Evolutionary conservation across 2,329 filamentous ascomycete genomes (phyloP).

Genomic region (Trichoderma brevicompactum): DNA sequence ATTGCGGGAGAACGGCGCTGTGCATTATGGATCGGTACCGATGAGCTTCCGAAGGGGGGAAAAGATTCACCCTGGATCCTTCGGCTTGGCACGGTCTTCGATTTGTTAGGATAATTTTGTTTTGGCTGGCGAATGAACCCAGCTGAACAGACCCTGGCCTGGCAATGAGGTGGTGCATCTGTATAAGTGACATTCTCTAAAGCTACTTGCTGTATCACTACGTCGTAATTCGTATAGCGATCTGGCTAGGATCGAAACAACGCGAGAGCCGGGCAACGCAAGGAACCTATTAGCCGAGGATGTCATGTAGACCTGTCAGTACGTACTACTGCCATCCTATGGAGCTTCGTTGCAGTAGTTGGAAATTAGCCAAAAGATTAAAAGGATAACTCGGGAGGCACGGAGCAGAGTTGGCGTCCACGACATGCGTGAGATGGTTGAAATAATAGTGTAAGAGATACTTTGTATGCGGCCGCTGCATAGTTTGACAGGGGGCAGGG

Average conservation of each 20-base stretch:
- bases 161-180: background rate
- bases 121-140: background rate
- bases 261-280: conserved; percentile 6
- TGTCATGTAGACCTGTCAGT: background rate
- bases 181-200: conserved; percentile 9
- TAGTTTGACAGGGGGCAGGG: background rate
- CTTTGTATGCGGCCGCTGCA: conserved; percentile 17
- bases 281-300: conserved; percentile 13
- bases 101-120: background rate
- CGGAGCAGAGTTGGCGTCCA: background rate
- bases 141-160: conserved; percentile 21
- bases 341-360: conserved; percentile 8
- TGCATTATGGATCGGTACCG: background rate
- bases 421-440: background rate
- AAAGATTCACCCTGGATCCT: conserved; percentile 5
- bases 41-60: background rate
- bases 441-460: conserved; percentile 10
- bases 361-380: conserved; percentile 1
- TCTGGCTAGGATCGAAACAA: conserved; percentile 1
- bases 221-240: conserved; percentile 14
- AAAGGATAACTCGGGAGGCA: background rate
- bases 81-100: conserved; percentile 12
- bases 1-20: background rate
- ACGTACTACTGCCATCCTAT: background rate
- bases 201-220: background rate